Evolutionary conservation across 2,329 filamentous ascomycete species (phyloP), one percentile per base, ranked within the genome.

Genomic region (Neoascochyta sp.): DNA sequence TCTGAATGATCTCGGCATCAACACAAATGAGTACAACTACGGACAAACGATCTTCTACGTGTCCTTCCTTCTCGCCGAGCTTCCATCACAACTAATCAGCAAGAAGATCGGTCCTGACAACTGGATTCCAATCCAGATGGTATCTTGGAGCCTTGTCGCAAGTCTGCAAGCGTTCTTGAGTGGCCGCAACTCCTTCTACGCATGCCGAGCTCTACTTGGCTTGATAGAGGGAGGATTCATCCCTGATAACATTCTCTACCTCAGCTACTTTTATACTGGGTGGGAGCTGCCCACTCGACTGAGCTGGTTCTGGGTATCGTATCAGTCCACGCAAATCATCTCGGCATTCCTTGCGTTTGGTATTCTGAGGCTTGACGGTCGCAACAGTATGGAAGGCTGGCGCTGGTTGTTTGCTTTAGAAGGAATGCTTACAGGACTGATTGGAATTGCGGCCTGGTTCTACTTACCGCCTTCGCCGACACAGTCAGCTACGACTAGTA

Each of bases 251-350:
- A 73, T 83, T 9, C 64, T 83, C 0, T 87, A 81, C 59, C 67
- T 86, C 4, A 80, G 76, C 3, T 88, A 88, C 58, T 89, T 82
- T 61, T 89, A 87, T 64, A 87, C 77, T 24, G 76, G 76, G 1
- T 71, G 71, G 29, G 84, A 88, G 54, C 66, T 89, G 0, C 81
- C 83, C 0, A 71, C 74, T 8, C 74, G 84, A 1, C 63, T 88
- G 11, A 76, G 76, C 44, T 76, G 71, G 49, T 87, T 87, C 63
- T 88, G 83, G 83, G 77, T 78, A 0, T 73, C 80, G 0, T 76
- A 82, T 9, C 73, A 74, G 34, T 68, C 67, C 0, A 74, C 74
- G 0, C 68, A 73, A 22, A 75, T 80, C 17, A 45, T 73, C 3
- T 69, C 74, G 0, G 74, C 76, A 2, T 76, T 79, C 41, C 54